Evolutionary conservation across 208 protist genomes (phyloP).

Genomic region (Endotrypanum monterogeii): DNA sequence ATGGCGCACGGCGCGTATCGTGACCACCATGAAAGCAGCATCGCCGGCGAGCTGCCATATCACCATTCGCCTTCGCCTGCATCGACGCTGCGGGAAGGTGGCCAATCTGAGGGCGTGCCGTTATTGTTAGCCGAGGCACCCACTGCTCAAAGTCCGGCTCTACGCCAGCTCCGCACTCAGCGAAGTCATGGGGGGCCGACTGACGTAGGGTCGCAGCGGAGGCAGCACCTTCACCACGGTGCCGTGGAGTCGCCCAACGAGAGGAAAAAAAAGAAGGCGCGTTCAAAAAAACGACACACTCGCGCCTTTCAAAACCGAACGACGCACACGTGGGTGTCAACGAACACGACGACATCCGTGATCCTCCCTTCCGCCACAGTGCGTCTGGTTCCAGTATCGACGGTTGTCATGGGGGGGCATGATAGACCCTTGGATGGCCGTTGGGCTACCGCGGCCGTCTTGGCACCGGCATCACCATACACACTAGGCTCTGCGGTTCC

Average conservation of each 20-base stretch:
- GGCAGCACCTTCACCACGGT: neutral
- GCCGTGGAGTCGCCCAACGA: neutral
- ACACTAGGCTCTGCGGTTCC: neutral
- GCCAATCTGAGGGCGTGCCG: neutral
- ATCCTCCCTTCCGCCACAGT: slow-evolving; percentile 44
- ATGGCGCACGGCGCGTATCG: neutral
- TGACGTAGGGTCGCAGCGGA: neutral
- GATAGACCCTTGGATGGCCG: neutral
- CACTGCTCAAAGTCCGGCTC: neutral
- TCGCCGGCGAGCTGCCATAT: neutral
- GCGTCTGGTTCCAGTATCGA: slow-evolving; percentile 17
- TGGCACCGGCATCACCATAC: slow-evolving; percentile 13
- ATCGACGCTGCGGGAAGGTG: neutral
- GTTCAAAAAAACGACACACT: slow-evolving; percentile 9
- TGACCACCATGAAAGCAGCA: neutral
- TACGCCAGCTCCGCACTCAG: neutral
- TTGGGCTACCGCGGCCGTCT: neutral
- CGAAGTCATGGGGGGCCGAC: neutral
- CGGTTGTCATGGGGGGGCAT: slow-evolving; percentile 11
- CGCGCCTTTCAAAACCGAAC: slow-evolving; percentile 42
- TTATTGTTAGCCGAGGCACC: neutral
- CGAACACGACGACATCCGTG: slow-evolving; percentile 55
- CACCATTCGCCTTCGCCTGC: neutral
- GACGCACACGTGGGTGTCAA: slow-evolving; percentile 51
- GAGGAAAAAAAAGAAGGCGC: slow-evolving; percentile 1